Base-by-base conservation (phyloP, 2,329 filamentous ascomycete species). In the Fusarium sp. region DNA sequence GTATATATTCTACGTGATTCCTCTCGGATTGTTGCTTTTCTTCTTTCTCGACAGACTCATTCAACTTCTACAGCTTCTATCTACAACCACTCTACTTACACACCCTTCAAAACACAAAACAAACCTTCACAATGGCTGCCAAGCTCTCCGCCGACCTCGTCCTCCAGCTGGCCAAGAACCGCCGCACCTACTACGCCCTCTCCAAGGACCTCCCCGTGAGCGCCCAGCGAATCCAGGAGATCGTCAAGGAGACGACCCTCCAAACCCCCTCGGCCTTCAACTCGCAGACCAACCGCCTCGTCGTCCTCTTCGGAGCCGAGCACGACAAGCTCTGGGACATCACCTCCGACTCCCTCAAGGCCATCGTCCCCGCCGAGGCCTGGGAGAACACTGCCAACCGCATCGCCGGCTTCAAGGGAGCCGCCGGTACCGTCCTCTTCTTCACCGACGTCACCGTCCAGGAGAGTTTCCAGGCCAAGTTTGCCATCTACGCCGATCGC, bases 301-400 rank as follows among this genome's bases (percentile, higher is more conserved):
- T 97, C 51, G 86, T 97, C 56, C 87, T 97, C 59, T 85, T 96
- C 76, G 90, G 91, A 75, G 87, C 86, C 67, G 91, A 97, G 80
- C 94, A 97, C 83, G 89, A 93, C 75, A 91, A 91, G 83, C 88
- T 97, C 73, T 97, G 94, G 95, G 90, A 93, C 78, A 84, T 93
- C 64, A 85, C 89, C 60, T 80, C 83, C 65, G 87, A 90, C 16
- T 65, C 75, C 40, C 76, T 81, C 66, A 74, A 75, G 62, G 70
- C 69, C 67, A 86, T 93, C 64, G 89, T 96, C 23, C 88, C 91
- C 29, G 84, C 80, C 4, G 90, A 90, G 14, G 77, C 82, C 67
- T 93, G 87, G 83, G 81, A 87, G 77, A 58, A 78, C 70, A 91
- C 83, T 13, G 75, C 70, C 60, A 68, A 74, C 71, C 81, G 81